Percentiles rank a stretch among this genome's conserved stretches.
Conservation (phyloP, 345 rosid species). For the Salix exigua region DNA sequence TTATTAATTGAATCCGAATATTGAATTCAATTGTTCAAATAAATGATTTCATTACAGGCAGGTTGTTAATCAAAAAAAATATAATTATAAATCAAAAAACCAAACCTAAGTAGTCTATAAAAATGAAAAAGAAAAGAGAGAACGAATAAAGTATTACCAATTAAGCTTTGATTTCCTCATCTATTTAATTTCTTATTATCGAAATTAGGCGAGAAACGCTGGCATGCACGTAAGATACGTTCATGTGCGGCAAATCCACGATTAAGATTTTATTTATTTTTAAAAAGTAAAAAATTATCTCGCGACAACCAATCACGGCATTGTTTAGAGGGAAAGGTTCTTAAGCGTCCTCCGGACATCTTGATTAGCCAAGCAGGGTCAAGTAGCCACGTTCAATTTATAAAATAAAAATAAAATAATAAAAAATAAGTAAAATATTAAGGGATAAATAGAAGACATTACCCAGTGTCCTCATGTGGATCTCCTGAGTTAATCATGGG, state of each 20-base stretch:
- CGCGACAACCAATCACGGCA: background rate
- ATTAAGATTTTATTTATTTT: background rate
- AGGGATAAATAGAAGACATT: background rate
- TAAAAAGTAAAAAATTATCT: background rate
- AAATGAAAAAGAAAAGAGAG: background rate
- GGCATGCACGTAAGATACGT: background rate
- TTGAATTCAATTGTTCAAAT: too few species aligned
- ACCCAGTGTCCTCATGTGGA: conserved; percentile 7
- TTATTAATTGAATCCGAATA: too few species aligned
- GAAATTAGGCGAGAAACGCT: background rate
- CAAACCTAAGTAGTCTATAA: too few species aligned
- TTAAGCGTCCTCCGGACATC: background rate
- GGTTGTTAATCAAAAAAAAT: too few species aligned
- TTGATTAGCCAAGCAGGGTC: background rate
- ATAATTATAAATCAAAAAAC: too few species aligned
- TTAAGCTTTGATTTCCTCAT: background rate
- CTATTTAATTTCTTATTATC: background rate
- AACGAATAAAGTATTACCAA: background rate
- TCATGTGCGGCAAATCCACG: background rate
- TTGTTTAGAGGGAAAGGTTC: background rate
- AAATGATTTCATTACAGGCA: too few species aligned
- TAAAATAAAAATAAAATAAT: background rate
- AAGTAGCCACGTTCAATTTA: background rate
- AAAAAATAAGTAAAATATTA: background rate
- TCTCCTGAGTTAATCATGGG: conserved; percentile 13